Evolutionary conservation across 1,139 yeast genomes (phyloP).

Genomic region (Suhomyces bribrorum): DNA sequence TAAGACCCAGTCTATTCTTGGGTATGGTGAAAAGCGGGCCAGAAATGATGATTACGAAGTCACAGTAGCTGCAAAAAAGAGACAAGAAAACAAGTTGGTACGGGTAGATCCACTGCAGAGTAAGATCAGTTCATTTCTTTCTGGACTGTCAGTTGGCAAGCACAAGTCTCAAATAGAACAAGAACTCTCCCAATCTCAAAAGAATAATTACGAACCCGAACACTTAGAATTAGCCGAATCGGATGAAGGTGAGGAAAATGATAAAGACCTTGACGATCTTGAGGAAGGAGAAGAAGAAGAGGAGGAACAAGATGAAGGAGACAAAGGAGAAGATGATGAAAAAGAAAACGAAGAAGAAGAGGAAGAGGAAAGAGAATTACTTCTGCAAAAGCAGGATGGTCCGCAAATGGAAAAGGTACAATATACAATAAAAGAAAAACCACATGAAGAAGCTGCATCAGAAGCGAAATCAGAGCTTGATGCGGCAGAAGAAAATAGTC

Average conservation of each 20-base stretch:
- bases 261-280: no score
- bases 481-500: neutral
- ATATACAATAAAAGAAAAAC: no score
- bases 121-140: conserved; percentile 50
- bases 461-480: neutral
- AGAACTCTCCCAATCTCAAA: conserved; percentile 3
- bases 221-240: conserved; percentile 5
- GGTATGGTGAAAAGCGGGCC: conserved; percentile 16
- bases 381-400: neutral
- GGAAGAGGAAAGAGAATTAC: neutral
- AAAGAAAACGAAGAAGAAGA: neutral
- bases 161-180: conserved; percentile 3
- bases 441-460: neutral
- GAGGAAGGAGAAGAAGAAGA: conserved; percentile 4
- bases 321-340: conserved; percentile 1
- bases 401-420: no score
- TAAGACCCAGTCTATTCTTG: conserved; percentile 59
- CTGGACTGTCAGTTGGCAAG: conserved; percentile 11
- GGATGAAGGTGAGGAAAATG: conserved; percentile 8
- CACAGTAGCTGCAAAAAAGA: conserved; percentile 26
- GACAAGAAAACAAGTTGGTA: conserved; percentile 66
- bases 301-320: conserved; percentile 1
- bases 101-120: conserved; percentile 74
- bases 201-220: conserved; percentile 3
- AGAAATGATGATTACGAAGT: conserved; percentile 6